Base-by-base conservation (phyloP, 2,329 filamentous ascomycete species). In the Exophiala bonariae region DNA sequence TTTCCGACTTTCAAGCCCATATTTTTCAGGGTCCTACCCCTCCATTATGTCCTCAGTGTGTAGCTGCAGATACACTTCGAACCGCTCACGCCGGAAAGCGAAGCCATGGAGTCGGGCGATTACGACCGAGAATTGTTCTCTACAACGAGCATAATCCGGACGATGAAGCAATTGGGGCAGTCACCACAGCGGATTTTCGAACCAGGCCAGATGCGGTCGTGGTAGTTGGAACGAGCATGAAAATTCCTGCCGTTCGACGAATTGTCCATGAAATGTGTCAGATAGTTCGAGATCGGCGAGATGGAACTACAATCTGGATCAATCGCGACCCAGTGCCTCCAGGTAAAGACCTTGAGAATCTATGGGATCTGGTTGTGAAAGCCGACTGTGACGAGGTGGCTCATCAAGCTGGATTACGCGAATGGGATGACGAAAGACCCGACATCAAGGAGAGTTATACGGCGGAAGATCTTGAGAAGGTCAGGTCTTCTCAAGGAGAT, bases 131-230 rank as follows among this genome's bases (percentile, higher is more conserved):
- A 47, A 96, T 99, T 74, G 92, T 97, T 3, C 78, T 99, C 8
- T 99, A 99, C 73, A 96, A 97, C 65, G 93, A 99, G 67, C 86
- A 89, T 65, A 96, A 97, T 63, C 93, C 93, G 0, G 93, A 99
- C 57, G 89, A 93, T 58, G 92, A 96, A 59, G 92, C 93, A 11
- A 99, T 99, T 65, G 91, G 92, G 34, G 88, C 88, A 17, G 91
- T 96, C 32, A 89, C 91, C 41, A 83, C 83, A 56, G 85, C 91
- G 3, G 93, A 99, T 65, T 74, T 97, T 49, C 86, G 89, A 51
- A 81, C 85, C 33, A 80, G 90, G 30, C 92, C 93, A 0, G 93
- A 97, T 66, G 91, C 91, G 14, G 80, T 99, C 19, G 83, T 99
- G 57, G 93, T 99, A 20, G 93, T 96, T 7, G 93, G 93, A 42